Evolutionary conservation across 2,329 filamentous ascomycete species (phyloP).

Genomic region (Emergomyces africanus): DNA sequence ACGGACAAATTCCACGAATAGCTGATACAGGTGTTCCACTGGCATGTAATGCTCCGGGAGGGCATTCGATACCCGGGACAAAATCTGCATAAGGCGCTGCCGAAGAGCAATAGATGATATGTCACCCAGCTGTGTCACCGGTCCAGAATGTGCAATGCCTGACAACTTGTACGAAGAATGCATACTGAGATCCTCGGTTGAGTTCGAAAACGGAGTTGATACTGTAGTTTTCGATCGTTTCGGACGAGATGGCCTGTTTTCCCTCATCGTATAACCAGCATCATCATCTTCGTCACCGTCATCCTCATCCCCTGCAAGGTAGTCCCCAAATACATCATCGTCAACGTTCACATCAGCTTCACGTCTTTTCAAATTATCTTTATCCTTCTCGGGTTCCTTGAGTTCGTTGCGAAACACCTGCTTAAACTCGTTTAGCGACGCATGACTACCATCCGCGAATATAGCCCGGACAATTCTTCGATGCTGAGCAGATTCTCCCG

Average conservation of each 20-base stretch:
- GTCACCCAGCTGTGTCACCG: conserved; percentile 24
- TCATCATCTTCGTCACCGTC: conserved; percentile 18
- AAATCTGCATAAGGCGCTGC: conserved; percentile 32
- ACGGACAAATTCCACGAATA: conserved; percentile 36
- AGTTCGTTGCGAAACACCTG: conserved; percentile 34
- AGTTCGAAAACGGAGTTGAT: neutral
- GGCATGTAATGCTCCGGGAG: conserved; percentile 24
- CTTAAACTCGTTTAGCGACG: conserved; percentile 29
- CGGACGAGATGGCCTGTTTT: conserved; percentile 14
- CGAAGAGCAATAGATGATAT: conserved; percentile 30
- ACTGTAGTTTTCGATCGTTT: conserved; percentile 20
- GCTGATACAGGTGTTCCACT: conserved; percentile 29
- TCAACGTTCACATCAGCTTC: conserved; percentile 34
- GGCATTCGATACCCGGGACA: conserved; percentile 25
- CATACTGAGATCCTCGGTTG: neutral
- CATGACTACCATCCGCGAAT: conserved; percentile 32
- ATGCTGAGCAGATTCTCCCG: conserved; percentile 20
- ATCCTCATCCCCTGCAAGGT: conserved; percentile 24
- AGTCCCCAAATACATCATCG: conserved; percentile 34
- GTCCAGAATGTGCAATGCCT: conserved; percentile 11
- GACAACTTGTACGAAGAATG: conserved; percentile 5
- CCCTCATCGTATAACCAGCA: conserved; percentile 6
- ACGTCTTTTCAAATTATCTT: conserved; percentile 25
- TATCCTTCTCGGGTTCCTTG: conserved; percentile 20
- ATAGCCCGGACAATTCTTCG: conserved; percentile 34